A percentile compares a stretch with the other conserved stretches of the same genome.
Evolutionary conservation across 169 alveolate genomes (phyloP).

Genomic region (Babesia ovata): DNA sequence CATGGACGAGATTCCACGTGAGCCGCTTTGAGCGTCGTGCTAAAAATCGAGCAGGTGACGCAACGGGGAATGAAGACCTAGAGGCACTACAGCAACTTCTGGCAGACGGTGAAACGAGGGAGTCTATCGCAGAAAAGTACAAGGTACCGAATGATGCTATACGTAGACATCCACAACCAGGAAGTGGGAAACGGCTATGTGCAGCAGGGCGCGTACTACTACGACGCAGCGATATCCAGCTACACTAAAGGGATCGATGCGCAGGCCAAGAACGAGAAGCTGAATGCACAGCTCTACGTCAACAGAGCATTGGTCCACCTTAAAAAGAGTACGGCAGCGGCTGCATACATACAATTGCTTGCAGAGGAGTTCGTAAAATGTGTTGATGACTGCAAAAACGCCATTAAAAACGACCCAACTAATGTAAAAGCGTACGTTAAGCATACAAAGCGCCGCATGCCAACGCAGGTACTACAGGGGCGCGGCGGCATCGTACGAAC

Average conservation of each 20-base stretch:
- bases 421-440: constrained; percentile 58
- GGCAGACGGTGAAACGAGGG: constrained; percentile 69
- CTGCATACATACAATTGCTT: background rate
- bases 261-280: constrained; percentile 38
- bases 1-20: constrained; percentile 69
- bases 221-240: constrained; percentile 69
- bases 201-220: constrained; percentile 44
- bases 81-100: constrained; percentile 64
- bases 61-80: constrained; percentile 45
- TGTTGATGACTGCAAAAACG: constrained; percentile 56
- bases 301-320: constrained; percentile 67
- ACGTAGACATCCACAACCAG: constrained; percentile 2
- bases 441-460: background rate
- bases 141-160: constrained; percentile 22
- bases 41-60: constrained; percentile 25
- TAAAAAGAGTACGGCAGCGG: constrained; percentile 12
- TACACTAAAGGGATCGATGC: constrained; percentile 69
- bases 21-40: background rate
- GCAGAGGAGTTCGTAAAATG: constrained; percentile 62
- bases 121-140: constrained; percentile 67
- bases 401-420: constrained; percentile 35
- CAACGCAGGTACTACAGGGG: constrained; percentile 60
- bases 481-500: constrained; percentile 58
- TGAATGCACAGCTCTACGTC: constrained; percentile 57
- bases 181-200: constrained; percentile 70